Evolutionary conservation across 2,329 filamentous ascomycete species (phyloP).

Genomic region (Metarhizium sp.): DNA sequence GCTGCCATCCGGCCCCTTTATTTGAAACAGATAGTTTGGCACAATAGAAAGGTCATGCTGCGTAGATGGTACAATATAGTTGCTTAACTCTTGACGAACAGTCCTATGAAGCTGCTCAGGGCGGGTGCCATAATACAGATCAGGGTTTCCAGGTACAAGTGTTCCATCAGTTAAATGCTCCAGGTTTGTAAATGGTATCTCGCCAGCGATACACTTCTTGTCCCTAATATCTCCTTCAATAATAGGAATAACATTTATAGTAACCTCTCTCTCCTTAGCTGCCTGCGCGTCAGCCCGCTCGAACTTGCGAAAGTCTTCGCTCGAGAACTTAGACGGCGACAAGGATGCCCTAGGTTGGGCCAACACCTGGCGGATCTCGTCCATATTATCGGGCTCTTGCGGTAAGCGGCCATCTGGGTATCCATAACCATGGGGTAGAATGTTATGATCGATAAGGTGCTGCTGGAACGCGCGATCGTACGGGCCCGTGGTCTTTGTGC

Average conservation of each 20-base stretch:
- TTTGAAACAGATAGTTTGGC: slow-evolving; percentile 30
- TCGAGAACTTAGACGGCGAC: slow-evolving; percentile 23
- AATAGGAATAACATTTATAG: slow-evolving; percentile 20
- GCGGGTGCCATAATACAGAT: slow-evolving; percentile 23
- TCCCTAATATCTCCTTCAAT: slow-evolving; percentile 17
- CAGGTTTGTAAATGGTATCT: slow-evolving; percentile 25
- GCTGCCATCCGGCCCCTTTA: neutral
- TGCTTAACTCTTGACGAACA: slow-evolving; percentile 9
- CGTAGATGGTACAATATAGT: slow-evolving; percentile 22
- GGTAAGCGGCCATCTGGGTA: slow-evolving; percentile 8
- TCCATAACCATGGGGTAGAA: slow-evolving; percentile 9
- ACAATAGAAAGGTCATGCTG: slow-evolving; percentile 19
- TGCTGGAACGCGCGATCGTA: slow-evolving; percentile 13
- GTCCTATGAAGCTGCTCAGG: slow-evolving; percentile 17
- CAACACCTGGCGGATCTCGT: slow-evolving; percentile 10
- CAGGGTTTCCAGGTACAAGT: slow-evolving; percentile 20
- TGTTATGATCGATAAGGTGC: slow-evolving; percentile 10
- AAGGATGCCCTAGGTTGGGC: slow-evolving; percentile 18
- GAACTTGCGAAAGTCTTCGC: slow-evolving; percentile 22
- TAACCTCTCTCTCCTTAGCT: slow-evolving; percentile 24
- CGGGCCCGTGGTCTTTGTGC: slow-evolving; percentile 9
- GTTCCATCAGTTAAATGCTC: slow-evolving; percentile 24
- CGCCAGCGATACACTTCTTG: slow-evolving; percentile 15
- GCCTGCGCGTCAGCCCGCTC: slow-evolving; percentile 16
- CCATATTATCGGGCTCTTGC: slow-evolving; percentile 11